Conservation (phyloP, 2,329 filamentous ascomycete species). For the Aspergillus luchuensis region DNA sequence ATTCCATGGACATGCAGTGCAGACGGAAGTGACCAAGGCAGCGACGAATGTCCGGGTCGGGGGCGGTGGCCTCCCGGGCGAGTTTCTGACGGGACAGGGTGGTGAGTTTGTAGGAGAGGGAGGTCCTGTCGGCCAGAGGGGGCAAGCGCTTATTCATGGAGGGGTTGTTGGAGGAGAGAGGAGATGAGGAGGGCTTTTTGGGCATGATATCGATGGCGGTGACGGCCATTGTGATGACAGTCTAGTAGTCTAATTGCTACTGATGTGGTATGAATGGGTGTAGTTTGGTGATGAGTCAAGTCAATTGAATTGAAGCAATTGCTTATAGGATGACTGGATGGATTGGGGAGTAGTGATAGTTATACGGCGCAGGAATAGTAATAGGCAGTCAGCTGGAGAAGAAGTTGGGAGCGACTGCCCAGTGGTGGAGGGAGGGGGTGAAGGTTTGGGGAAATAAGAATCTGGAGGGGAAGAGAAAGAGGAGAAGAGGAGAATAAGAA, state of each 20-base stretch:
- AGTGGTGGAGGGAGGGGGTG: neutral
- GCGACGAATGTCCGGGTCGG: conserved; percentile 38
- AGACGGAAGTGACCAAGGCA: conserved; percentile 39
- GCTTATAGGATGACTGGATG: neutral
- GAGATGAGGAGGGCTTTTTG: conserved; percentile 21
- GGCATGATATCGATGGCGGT: conserved; percentile 22
- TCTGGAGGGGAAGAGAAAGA: conserved; percentile 8
- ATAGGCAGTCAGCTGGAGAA: neutral
- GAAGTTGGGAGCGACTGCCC: neutral
- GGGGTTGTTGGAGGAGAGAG: conserved; percentile 27
- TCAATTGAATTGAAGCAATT: neutral
- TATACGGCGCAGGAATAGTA: neutral
- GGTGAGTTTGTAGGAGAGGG: conserved; percentile 39
- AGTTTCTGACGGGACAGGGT: conserved; percentile 40
- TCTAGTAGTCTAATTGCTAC: conserved; percentile 1
- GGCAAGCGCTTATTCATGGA: conserved; percentile 38
- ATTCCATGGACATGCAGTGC: conserved; percentile 36
- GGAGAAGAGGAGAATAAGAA: neutral
- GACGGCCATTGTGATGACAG: conserved; percentile 28
- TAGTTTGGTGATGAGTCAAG: neutral
- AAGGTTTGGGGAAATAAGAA: neutral
- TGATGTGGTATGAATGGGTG: neutral
- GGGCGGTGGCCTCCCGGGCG: conserved; percentile 37
- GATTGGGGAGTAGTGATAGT: neutral
- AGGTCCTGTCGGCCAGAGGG: conserved; percentile 38